phyloP scores from a whole-genome alignment of 768 basidiomycete genomes.

The Pisolithus tinctorius region DNA sequence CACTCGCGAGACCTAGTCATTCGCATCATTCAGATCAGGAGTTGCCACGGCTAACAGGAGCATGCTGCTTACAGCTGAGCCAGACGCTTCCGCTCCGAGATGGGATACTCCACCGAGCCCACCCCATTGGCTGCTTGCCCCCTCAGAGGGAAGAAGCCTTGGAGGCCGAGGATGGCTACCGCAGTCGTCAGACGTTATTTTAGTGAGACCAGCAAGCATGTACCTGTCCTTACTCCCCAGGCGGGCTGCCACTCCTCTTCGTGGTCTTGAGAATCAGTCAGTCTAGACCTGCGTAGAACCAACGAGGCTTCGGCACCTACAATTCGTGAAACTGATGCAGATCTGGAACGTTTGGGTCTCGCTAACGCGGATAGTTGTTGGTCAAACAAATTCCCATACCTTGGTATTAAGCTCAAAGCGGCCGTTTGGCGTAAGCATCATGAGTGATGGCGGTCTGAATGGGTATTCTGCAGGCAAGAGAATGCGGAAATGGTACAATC shows the following conservation, averaged over 20 bases:
- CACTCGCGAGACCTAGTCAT: conserved; percentile 66
- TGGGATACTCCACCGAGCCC: conserved; percentile 79
- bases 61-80: conserved; percentile 56
- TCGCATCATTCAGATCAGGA: conserved; percentile 6
- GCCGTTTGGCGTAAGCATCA: conserved; percentile 96
- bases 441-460: conserved; percentile 91
- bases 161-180: conserved; percentile 77
- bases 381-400: conserved; percentile 38
- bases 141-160: conserved; percentile 84
- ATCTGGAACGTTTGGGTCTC: conserved; percentile 43
- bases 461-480: conserved; percentile 91
- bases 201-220: conserved; percentile 16
- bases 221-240: conserved; percentile 95
- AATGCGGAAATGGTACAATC: conserved; percentile 93
- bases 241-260: conserved; percentile 98
- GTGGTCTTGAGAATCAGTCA: conserved; percentile 53
- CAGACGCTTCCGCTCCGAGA: conserved; percentile 68
- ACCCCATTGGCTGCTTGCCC: conserved; percentile 84
- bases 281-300: conserved; percentile 17
- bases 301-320: conserved; percentile 25
- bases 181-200: conserved; percentile 7
- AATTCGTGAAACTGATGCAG: conserved; percentile 89
- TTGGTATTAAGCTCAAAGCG: conserved; percentile 95
- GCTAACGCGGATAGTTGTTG: conserved; percentile 9
- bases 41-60: conserved; percentile 8